Evolutionary conservation across 139 green algal species (phyloP), one percentile per base, ranked within the genome.

Genomic region (Pseudopediastrum boryanum): DNA sequence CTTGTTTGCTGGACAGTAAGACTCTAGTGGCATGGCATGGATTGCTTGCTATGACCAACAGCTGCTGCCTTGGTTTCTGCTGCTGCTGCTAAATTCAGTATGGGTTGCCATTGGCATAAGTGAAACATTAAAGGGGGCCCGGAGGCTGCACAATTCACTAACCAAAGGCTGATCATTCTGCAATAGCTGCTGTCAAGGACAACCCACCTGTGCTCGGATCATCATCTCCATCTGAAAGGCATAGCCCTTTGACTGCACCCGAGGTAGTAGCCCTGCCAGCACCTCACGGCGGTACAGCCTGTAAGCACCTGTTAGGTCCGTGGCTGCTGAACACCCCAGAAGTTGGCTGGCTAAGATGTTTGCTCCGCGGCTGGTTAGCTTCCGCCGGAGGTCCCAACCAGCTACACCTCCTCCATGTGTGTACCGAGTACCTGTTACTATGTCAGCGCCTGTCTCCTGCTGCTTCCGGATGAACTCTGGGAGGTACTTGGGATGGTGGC

Each of bases 191-290:
- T n/a, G n/a, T n/a, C n/a, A n/a, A n/a, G n/a, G n/a, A n/a, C n/a
- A n/a, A n/a, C n/a, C n/a, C 25, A 65, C 51, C 9, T 80, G 81
- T 0, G 94, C 96, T 0, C 94, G 83, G 48, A 98, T 94, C 13
- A 97, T 94, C 31, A 98, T 95, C 83, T 99, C 96, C 96, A 99
- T 99, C 76, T 99, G 96, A 63, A 98, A 98, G 0, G 93, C 94
- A 61, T 98, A 98, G 2, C 66, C 93, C 79, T 73, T 83, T 9
- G 74, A 88, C 0, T 46, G 64, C 0, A 71, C 80, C 7, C 70
- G 21, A 9, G 25, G 3, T 46, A 97, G 89, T 39, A 97, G 67
- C 4, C 54, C 10, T 41, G 86, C 69, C 2, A 97, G 82, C 23
- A 66, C 50, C 8, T 77, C 61, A 0, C 79, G 75, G 16, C 86